phyloP scores from a whole-genome alignment of 768 basidiomycete genomes.

The Termitomyces sp. region DNA sequence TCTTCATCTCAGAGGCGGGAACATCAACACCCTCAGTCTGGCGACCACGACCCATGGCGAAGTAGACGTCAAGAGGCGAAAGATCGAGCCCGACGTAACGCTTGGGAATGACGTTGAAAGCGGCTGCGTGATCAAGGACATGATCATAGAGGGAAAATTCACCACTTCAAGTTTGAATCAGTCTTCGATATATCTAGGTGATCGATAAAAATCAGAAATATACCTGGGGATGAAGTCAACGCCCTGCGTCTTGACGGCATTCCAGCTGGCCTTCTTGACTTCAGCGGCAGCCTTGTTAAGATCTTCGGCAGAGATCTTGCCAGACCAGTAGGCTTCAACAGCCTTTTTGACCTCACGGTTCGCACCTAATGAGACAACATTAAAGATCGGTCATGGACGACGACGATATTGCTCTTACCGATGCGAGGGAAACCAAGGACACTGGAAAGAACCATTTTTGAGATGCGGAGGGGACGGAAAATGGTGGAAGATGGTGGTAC shows the following conservation, averaged over 20 bases:
- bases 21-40: constrained; percentile 94
- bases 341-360: constrained; percentile 97
- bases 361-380: constrained; percentile 47
- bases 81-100: constrained; percentile 86
- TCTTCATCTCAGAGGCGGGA: constrained; percentile 98
- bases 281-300: constrained; percentile 85
- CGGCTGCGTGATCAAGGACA: constrained; percentile 93
- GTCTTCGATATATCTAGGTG: constrained; percentile 9
- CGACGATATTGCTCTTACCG: constrained; percentile 35
- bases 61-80: constrained; percentile 90
- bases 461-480: constrained; percentile 12
- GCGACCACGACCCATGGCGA: constrained; percentile 98
- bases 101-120: constrained; percentile 95
- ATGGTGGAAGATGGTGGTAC: constrained; percentile 24
- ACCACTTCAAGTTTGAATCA: constrained; percentile 50
- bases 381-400: background rate
- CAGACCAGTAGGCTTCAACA: constrained; percentile 97
- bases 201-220: constrained; percentile 20
- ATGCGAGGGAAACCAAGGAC: constrained; percentile 94
- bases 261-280: constrained; percentile 87
- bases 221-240: constrained; percentile 93
- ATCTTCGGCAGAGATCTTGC: constrained; percentile 82
- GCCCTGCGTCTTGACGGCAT: constrained; percentile 72
- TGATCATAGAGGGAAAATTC: constrained; percentile 99
- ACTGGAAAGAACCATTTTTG: constrained; percentile 71